Evolutionary conservation across 169 alveolate genomes (phyloP), one percentile per base, ranked within the genome.

Genomic region (Plasmodium fragile): DNA sequence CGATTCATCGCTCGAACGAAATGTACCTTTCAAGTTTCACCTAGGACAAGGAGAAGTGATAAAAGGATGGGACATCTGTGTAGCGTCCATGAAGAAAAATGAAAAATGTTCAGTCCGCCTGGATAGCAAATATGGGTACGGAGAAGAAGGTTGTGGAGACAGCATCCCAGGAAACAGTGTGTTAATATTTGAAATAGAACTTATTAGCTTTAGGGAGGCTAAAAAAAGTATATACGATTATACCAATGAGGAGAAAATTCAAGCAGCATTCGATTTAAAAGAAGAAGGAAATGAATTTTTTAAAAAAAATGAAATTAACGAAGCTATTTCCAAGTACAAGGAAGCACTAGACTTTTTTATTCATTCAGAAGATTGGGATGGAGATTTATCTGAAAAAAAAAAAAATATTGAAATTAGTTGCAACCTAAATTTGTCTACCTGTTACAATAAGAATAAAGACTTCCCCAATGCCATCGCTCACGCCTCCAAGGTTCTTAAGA

Each of bases 41-140:
- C 72, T 97, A 89, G 98, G 98, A 55, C 95, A 93, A 45, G 97
- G 97, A 55, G 96, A 92, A 82, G 96, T 96, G 32, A 95, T 97
- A 53, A 95, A 96, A 90, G 98, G 97, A 30, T 96, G 98, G 97
- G 97, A 95, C 32, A 55, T 95, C 41, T 96, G 97, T 45, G 97
- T 96, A 52, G 96, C 95, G 72, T 95, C 97, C 3, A 96, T 96
- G 97, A 92, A 71, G 77, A 49, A 96, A 32, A 96, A 96, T 59
- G 97, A 95, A 80, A 92, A 95, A 89, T 79, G 96, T 13, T 36
- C 83, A 4, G 81, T 82, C 5, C 94, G 94, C 39, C 70, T 90
- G 45, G 92, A 73, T 30, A 84, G 85, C 43, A 85, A 72, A 45
- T 96, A 96, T 72, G 98, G 98, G n/a, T 96, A 97, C 78, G 98